Percentiles rank a stretch among this genome's conserved stretches.
phyloP scores from a whole-genome alignment of 2,329 filamentous ascomycete genomes.

The Neonectria coccinea region DNA sequence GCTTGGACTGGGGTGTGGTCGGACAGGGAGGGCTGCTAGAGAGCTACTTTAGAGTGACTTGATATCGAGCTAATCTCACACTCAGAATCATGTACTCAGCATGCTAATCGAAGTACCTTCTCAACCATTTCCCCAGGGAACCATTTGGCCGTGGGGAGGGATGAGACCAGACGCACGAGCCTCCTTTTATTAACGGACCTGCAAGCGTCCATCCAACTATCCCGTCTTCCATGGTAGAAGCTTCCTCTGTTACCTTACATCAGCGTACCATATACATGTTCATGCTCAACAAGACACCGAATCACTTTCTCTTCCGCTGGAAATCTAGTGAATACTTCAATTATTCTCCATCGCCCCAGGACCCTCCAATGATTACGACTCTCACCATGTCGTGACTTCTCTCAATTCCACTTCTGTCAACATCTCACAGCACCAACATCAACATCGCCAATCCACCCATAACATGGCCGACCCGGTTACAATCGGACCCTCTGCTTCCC shows the following conservation, averaged over 20 bases:
- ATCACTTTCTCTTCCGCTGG: neutral
- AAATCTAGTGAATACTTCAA: neutral
- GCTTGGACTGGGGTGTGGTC: neutral
- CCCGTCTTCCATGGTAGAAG: neutral
- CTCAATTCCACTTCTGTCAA: neutral
- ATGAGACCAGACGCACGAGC: neutral
- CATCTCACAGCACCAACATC: neutral
- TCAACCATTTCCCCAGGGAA: neutral
- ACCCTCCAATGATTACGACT: neutral
- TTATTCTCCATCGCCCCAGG: neutral
- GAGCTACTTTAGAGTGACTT: neutral
- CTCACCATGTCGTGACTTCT: neutral
- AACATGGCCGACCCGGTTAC: constrained; percentile 29
- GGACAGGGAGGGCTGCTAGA: neutral
- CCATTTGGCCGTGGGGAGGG: constrained; percentile 3
- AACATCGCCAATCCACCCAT: constrained; percentile 27
- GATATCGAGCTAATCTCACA: too few relatives aligned
- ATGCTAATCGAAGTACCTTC: neutral
- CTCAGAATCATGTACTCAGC: neutral
- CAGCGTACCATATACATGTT: neutral
- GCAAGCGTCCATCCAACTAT: too few relatives aligned
- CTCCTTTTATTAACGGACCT: neutral
- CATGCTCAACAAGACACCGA: neutral
- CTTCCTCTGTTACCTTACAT: neutral
- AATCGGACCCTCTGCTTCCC: constrained; percentile 28